These are phyloP conservation scores for Chlorencoelia australis DNA, from an alignment of 2,329 filamentous ascomycete species.

Conservation along the genomic window DNA sequence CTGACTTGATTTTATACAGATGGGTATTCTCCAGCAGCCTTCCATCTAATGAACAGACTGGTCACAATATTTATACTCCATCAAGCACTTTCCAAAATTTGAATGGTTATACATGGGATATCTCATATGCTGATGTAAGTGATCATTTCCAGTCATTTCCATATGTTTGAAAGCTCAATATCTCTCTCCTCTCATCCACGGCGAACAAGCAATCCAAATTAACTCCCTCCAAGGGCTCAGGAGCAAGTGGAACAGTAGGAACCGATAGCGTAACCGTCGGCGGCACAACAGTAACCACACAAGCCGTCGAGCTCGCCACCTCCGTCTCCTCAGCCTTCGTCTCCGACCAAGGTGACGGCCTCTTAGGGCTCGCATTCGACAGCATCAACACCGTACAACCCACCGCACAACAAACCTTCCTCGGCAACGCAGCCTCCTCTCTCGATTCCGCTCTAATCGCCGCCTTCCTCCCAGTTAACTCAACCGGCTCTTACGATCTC, in stretches of 20 bases:
- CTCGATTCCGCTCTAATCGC: conserved; percentile 40
- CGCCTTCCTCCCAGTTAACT: conserved; percentile 38
- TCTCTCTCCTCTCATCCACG: too few species aligned
- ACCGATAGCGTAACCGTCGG: conserved; percentile 28
- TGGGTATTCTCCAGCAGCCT: conserved; percentile 26
- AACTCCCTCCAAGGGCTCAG: too few species aligned
- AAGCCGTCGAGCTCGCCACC: conserved; percentile 26
- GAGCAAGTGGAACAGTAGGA: conserved; percentile 25
- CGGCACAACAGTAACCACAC: conserved; percentile 21
- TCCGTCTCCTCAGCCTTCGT: conserved; percentile 25
- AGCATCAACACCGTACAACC: conserved; percentile 26
- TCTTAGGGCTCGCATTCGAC: conserved; percentile 47
- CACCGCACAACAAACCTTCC: conserved; percentile 22
- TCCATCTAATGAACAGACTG: conserved; percentile 8
- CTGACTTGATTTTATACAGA: too few species aligned
- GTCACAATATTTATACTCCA: conserved; percentile 18
- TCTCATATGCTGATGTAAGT: conserved; percentile 30
- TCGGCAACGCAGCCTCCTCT: conserved; percentile 23
- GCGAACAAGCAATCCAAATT: too few species aligned
- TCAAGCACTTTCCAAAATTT: conserved; percentile 19
- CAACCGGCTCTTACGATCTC: conserved; percentile 42
- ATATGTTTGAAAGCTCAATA: too few species aligned
- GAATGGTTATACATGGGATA: conserved; percentile 22
- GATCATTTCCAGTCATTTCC: too few species aligned
- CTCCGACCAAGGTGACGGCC: conserved; percentile 37